phyloP scores from a whole-genome alignment of 805 yeast genomes.

The Ogataea kodamae region DNA sequence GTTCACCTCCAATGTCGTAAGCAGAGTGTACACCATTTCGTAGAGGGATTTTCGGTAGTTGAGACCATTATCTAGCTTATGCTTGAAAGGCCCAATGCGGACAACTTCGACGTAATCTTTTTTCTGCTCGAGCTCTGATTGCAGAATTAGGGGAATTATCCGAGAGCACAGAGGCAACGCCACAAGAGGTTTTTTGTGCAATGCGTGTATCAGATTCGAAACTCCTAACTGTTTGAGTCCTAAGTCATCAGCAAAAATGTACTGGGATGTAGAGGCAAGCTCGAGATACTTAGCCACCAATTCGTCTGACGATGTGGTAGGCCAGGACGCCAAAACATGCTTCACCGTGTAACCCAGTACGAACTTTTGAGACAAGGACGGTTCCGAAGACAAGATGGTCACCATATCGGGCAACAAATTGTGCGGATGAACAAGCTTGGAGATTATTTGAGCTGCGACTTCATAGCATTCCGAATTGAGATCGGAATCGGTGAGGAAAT shows the following conservation, averaged over 20 bases:
- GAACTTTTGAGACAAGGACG: constrained; percentile 17
- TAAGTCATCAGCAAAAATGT: constrained; percentile 38
- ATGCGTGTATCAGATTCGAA: constrained; percentile 54
- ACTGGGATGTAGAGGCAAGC: constrained; percentile 22
- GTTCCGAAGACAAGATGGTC: constrained; percentile 12
- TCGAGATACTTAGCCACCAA: constrained; percentile 23
- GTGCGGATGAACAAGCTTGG: constrained; percentile 26
- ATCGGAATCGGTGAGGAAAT: constrained; percentile 5
- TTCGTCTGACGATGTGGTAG: constrained; percentile 10
- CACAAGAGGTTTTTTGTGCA: constrained; percentile 51
- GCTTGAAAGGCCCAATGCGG: constrained; percentile 86
- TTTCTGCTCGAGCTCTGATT: constrained; percentile 50
- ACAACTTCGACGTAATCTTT: constrained; percentile 59
- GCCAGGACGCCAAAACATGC: constrained; percentile 19
- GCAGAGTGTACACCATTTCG: constrained; percentile 61
- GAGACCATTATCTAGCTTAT: constrained; percentile 73
- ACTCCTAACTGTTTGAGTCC: constrained; percentile 59
- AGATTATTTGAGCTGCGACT: constrained; percentile 20
- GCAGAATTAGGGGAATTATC: constrained; percentile 49
- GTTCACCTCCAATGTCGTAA: constrained; percentile 32
- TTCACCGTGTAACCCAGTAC: constrained; percentile 31
- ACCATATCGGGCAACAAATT: constrained; percentile 21
- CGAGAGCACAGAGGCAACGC: constrained; percentile 43
- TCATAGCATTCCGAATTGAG: background rate
- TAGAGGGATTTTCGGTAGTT: constrained; percentile 69